Conservation (phyloP, 257 asterid genomes). For the Cinchona pubescens region DNA sequence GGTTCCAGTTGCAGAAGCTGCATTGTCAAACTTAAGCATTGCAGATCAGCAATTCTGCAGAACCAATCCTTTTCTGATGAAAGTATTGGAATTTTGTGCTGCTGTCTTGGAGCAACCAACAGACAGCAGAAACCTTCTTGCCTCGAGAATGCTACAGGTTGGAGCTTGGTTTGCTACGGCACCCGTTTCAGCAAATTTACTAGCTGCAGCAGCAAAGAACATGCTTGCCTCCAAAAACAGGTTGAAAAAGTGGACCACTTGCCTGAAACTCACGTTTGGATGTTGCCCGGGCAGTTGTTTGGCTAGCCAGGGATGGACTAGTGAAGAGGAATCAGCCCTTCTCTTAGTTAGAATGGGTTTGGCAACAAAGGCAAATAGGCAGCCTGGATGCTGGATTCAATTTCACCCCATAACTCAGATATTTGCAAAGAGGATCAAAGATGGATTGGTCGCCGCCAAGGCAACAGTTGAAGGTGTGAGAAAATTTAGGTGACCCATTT, state of each 20-base stretch:
- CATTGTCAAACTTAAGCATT: conserved; percentile 30
- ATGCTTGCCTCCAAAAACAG: conserved; percentile 47
- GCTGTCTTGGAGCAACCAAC: conserved; percentile 42
- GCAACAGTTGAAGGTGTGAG: conserved; percentile 64
- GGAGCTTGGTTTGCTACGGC: conserved; percentile 86
- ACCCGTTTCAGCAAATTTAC: conserved; percentile 53
- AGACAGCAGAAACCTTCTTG: conserved; percentile 39
- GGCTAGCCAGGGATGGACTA: conserved; percentile 54
- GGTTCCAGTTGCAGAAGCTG: conserved; percentile 41
- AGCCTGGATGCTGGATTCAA: conserved; percentile 71
- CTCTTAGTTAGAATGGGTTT: conserved; percentile 61
- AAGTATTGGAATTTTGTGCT: conserved; percentile 46
- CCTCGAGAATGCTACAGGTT: conserved; percentile 66
- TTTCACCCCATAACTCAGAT: conserved; percentile 68
- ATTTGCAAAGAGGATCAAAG: conserved; percentile 39
- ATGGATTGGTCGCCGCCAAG: conserved; percentile 47
- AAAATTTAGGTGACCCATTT: conserved; percentile 40
- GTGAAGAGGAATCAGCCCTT: conserved; percentile 71
- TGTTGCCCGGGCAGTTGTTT: conserved; percentile 46
- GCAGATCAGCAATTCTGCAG: conserved; percentile 55
- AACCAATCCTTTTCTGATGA: conserved; percentile 54
- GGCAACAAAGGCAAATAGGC: conserved; percentile 56
- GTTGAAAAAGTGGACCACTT: conserved; percentile 49
- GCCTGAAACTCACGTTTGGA: conserved; percentile 41
- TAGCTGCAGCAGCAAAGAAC: conserved; percentile 62